A percentile compares a stretch with the other conserved stretches of the same genome.
Conservation (phyloP, 2,329 filamentous ascomycete species). For the Talaromyces verruculosus region DNA sequence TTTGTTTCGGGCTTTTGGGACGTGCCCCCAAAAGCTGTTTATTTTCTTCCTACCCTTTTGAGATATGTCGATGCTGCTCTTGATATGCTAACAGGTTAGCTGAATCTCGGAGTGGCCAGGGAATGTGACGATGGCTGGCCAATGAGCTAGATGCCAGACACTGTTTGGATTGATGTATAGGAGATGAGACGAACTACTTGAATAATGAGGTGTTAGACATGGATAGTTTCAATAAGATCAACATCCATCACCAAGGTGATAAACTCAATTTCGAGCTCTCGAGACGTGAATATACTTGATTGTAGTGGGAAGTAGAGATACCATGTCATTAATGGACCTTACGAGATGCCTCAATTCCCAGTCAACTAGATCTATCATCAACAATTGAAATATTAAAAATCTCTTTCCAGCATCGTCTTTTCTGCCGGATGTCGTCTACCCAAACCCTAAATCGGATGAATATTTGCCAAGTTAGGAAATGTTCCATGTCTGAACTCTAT, state of each 20-base stretch:
- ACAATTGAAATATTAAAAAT: too few species aligned
- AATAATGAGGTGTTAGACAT: not conserved
- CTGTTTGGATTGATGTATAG: not conserved
- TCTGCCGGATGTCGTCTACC: too few species aligned
- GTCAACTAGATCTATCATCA: too few species aligned
- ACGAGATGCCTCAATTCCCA: too few species aligned
- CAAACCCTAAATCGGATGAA: not conserved
- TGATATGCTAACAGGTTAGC: constrained; percentile 32
- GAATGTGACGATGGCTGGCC: not conserved
- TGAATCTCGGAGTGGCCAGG: not conserved
- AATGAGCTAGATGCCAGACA: not conserved
- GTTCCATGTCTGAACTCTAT: not conserved
- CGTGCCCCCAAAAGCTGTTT: not conserved
- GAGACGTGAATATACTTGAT: too few species aligned
- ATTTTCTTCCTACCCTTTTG: not conserved
- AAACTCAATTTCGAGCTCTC: too few species aligned
- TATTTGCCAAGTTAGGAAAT: not conserved
- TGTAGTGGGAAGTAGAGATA: too few species aligned
- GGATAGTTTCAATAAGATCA: not conserved
- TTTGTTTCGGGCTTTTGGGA: not conserved
- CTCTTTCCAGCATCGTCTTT: too few species aligned
- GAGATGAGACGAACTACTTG: not conserved
- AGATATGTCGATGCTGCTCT: not conserved
- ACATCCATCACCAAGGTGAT: not conserved
- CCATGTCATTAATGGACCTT: too few species aligned